Percentiles rank a stretch among this genome's conserved stretches.
phyloP scores from a whole-genome alignment of 257 asterid species.

The Plantago elongata region DNA sequence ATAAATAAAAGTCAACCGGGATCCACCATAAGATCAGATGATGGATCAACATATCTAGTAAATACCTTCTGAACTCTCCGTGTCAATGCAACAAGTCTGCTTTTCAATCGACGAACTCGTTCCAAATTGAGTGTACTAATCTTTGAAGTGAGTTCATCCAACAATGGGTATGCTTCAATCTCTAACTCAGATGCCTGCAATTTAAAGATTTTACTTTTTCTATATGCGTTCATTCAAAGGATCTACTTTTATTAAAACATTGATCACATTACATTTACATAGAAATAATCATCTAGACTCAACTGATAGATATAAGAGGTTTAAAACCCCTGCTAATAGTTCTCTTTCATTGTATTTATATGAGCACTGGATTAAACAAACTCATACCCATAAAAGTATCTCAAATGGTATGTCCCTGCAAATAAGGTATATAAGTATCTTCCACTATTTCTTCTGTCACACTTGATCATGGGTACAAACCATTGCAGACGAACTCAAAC shows the following conservation, averaged over 20 bases:
- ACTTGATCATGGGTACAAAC: no score
- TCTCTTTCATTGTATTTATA: not conserved
- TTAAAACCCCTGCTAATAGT: not conserved
- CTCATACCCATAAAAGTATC: no score
- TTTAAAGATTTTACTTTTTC: not conserved
- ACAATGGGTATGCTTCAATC: slow-evolving; percentile 94
- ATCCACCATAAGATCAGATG: slow-evolving; percentile 10
- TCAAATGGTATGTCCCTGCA: no score
- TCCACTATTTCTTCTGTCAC: no score
- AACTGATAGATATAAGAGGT: not conserved
- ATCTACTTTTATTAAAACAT: not conserved
- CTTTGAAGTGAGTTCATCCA: slow-evolving; percentile 96
- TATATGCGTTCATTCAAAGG: not conserved
- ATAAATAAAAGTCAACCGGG: slow-evolving; percentile 11
- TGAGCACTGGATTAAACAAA: not conserved
- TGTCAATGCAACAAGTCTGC: slow-evolving; percentile 95
- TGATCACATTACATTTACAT: not conserved
- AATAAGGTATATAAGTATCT: no score
- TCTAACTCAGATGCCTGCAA: slow-evolving; percentile 84
- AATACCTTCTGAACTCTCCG: slow-evolving; percentile 95
- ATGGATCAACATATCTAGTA: slow-evolving; percentile 5
- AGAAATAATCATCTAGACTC: not conserved
- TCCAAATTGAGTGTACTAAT: slow-evolving; percentile 93
- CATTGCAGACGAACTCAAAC: no score
- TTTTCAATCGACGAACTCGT: slow-evolving; percentile 89